Conservation (phyloP, 139 green algal genomes). For the Chlamydomonas urium region DNA sequence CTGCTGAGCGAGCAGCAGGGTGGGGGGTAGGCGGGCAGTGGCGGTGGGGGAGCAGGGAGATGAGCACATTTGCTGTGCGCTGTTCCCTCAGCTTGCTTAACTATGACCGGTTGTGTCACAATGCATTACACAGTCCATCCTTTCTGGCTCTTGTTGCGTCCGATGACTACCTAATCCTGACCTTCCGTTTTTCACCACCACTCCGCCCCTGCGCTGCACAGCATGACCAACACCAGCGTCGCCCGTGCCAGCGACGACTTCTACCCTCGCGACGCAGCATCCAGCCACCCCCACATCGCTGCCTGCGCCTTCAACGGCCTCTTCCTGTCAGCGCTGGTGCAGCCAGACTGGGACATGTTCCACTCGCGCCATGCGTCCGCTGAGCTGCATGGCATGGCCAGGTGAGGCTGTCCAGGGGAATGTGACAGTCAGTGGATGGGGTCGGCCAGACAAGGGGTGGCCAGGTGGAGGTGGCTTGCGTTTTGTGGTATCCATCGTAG, state of each 20-base stretch:
- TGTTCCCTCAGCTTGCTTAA: too few relatives aligned
- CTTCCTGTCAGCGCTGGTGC: constrained; percentile 68
- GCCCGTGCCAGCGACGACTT: constrained; percentile 85
- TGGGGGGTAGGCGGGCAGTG: too few relatives aligned
- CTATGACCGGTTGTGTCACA: too few relatives aligned
- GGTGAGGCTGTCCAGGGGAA: too few relatives aligned
- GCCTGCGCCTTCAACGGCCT: constrained; percentile 83
- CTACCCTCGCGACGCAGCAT: constrained; percentile 72
- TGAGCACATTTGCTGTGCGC: not conserved
- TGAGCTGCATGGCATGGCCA: constrained; percentile 48
- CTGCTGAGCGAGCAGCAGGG: too few relatives aligned
- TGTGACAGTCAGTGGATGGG: too few relatives aligned
- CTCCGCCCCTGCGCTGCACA: constrained; percentile 26
- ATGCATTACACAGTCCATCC: too few relatives aligned
- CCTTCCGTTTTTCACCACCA: not conserved
- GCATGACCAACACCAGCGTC: constrained; percentile 83
- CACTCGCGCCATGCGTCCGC: constrained; percentile 51
- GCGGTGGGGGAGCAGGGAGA: too few relatives aligned
- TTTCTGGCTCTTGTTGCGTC: too few relatives aligned
- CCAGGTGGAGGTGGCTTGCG: too few relatives aligned
- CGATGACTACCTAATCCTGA: not conserved
- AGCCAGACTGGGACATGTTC: constrained; percentile 84
- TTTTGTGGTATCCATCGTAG: too few relatives aligned
- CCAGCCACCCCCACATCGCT: constrained; percentile 80
- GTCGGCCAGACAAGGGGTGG: too few relatives aligned